These are phyloP conservation scores for Silene conica DNA, from an alignment of 148 eudicot genomes.

Conservation along the genomic window DNA sequence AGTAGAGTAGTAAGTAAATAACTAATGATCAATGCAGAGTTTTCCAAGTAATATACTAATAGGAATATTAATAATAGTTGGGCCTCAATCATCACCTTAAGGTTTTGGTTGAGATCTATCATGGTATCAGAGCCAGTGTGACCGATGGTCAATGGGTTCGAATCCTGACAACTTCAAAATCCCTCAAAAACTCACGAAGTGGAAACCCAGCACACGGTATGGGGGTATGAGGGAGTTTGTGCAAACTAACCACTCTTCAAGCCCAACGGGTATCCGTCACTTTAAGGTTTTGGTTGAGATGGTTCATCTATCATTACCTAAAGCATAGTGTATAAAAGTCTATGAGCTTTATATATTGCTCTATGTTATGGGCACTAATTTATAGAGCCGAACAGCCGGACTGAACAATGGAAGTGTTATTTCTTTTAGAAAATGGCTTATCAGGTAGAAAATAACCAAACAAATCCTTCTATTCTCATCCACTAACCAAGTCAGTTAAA, in stretches of 20 bases:
- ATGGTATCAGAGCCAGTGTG: too few relatives aligned
- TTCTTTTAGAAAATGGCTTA: not conserved
- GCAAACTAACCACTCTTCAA: too few relatives aligned
- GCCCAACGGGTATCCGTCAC: too few relatives aligned
- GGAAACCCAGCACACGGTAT: too few relatives aligned
- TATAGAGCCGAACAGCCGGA: slow-evolving; percentile 12
- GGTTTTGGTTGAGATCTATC: too few relatives aligned
- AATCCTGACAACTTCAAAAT: too few relatives aligned
- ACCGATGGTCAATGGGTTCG: too few relatives aligned
- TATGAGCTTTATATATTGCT: not conserved
- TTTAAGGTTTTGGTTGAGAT: too few relatives aligned
- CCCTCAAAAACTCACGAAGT: too few relatives aligned
- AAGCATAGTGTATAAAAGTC: slow-evolving; percentile 10
- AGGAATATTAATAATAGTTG: too few relatives aligned
- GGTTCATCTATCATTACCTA: not conserved
- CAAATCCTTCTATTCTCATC: not conserved
- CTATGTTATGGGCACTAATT: not conserved
- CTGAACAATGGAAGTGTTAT: not conserved
- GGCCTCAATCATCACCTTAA: too few relatives aligned
- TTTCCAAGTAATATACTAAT: not conserved
- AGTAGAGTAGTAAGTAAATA: not conserved
- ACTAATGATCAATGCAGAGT: not conserved
- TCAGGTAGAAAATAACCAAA: slow-evolving; percentile 3
- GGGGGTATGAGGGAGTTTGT: too few relatives aligned
- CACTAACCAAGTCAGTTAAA: slow-evolving; percentile 10